Base-by-base conservation (phyloP, 23 red algal genomes). In the Pyropia yezoensis region DNA sequence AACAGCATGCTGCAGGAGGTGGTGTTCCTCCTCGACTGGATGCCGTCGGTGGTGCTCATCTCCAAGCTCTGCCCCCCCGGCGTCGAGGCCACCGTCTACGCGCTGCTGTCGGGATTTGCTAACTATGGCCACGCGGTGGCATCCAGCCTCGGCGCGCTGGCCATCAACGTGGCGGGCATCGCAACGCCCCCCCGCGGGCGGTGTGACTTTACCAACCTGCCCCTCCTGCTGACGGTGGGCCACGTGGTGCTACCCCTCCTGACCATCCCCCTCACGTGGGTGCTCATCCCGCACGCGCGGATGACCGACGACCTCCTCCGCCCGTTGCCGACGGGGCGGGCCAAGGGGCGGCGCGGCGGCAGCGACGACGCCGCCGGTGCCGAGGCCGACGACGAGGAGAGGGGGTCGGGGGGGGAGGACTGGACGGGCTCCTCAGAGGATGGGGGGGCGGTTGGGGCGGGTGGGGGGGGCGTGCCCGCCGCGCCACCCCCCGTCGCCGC, bases 31-130 rank as follows among this genome's bases (percentile, higher is more conserved):
- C 27, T 87, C 14, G 71, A 87, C 34, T 77, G 75, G 47, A 87
- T 87, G 82, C 82, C 82, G 7, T 65, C 70, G 25, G 72, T 87
- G 14, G 82, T 87, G 19, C 64, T 87, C 1, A 87, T 72, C 23
- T 87, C 82, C n/a, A 76, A 75, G 51, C 71, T 76, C 26, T 87
- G 82, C 69, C 82, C 82, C 20, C 66, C 59, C 32, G 82, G 82
- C 27, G 76, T 87, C 70, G 82, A 87, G 49, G 62, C 82, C 3
- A 87, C 70, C 54, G 70, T 76, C 17, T 87, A 87, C 63, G 82
- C 82, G 0, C 50, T 87, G 50, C 65, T 87, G 16, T 63, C 65
- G 14, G 74, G 70, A 7, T 87, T 76, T 51, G 71, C 75, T 17
- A 87, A 87, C 57, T 64, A 76, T 52, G 82, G 82, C 18, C 49